Conservation (phyloP, 1,139 yeast genomes). For the Yamadazyma epiphylla region DNA sequence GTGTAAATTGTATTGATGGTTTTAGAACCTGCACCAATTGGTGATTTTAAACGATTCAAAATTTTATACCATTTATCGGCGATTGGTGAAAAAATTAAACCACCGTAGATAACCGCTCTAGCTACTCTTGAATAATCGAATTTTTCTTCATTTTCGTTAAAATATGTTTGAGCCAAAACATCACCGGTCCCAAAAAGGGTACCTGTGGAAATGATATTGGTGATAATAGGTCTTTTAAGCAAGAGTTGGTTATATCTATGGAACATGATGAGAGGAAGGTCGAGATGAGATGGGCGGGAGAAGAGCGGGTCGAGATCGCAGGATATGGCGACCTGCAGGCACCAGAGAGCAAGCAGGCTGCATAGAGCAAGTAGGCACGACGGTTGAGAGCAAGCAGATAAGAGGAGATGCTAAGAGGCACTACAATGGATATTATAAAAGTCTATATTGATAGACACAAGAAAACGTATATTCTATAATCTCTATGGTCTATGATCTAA, state of each 20-base stretch:
- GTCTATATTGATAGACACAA: no score
- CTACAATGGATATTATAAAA: no score
- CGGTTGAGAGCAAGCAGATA: no score
- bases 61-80: constrained; percentile 40
- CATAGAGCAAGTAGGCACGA: no score
- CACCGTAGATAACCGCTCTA: constrained; percentile 35
- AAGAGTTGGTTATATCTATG: constrained; percentile 27
- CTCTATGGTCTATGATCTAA: no score
- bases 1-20: constrained; percentile 33
- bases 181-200: constrained; percentile 42
- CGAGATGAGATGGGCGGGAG: background rate
- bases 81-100: constrained; percentile 38
- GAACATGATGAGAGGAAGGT: background rate
- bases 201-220: constrained; percentile 40
- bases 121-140: constrained; percentile 30
- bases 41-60: constrained; percentile 18
- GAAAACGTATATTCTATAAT: no score
- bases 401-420: no score
- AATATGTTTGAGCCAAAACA: constrained; percentile 31
- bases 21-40: background rate
- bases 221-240: constrained; percentile 26
- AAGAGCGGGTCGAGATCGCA: no score
- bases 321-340: no score
- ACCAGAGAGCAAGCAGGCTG: no score
- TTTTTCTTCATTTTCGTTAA: constrained; percentile 14